Evolutionary conservation across 177 flowering plant genomes (phyloP).

Genomic region (Telopea speciosissima): DNA sequence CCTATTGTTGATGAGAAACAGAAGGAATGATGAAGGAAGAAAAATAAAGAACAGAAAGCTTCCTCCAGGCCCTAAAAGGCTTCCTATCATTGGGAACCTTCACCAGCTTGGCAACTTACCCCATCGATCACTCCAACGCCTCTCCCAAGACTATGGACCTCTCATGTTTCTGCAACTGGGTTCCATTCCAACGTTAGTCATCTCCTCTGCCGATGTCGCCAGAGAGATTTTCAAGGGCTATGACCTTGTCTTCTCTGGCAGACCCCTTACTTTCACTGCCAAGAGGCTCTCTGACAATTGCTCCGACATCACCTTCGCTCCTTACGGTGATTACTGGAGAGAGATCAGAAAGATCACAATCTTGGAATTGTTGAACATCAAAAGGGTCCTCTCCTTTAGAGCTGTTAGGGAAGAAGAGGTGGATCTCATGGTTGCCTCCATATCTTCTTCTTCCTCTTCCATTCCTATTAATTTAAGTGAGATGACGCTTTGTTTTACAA

Average conservation of each 20-base stretch:
- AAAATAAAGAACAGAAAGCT: no score
- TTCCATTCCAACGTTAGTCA: constrained; percentile 20
- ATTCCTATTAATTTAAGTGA: constrained; percentile 28
- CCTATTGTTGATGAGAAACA: no score
- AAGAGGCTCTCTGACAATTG: constrained; percentile 11
- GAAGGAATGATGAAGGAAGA: no score
- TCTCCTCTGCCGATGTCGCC: constrained; percentile 18
- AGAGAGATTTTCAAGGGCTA: constrained; percentile 18
- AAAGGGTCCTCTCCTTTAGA: constrained; percentile 27
- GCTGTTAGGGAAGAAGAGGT: constrained; percentile 34
- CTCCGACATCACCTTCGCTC: constrained; percentile 20
- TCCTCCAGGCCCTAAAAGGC: constrained; percentile 33
- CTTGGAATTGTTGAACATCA: constrained; percentile 21
- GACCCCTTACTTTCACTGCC: constrained; percentile 5
- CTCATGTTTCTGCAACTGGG: constrained; percentile 30
- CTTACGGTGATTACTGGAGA: constrained; percentile 35
- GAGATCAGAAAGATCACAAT: constrained; percentile 27
- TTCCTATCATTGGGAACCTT: constrained; percentile 32
- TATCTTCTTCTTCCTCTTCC: neutral
- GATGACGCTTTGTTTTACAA: constrained; percentile 12
- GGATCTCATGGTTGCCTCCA: constrained; percentile 7
- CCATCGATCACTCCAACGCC: constrained; percentile 14
- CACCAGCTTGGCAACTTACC: constrained; percentile 26
- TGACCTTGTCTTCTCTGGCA: constrained; percentile 11
- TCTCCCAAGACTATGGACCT: constrained; percentile 18